Conservation (phyloP, 805 yeast species). For the Myxozyma neotropica region DNA sequence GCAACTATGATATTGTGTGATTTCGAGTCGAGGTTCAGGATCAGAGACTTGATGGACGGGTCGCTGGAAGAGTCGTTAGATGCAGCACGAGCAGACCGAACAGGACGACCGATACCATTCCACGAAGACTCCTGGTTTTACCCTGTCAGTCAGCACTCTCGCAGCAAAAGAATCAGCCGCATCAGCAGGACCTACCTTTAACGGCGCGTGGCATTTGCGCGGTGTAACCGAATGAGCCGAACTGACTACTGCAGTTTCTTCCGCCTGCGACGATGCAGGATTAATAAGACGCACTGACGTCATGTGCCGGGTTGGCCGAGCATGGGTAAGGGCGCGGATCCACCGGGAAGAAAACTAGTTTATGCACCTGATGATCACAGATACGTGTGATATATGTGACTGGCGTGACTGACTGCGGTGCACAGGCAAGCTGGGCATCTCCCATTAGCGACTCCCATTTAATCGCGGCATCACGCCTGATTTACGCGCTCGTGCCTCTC, state of each 20-base stretch:
- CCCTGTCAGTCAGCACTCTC: not conserved
- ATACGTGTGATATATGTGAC: not conserved
- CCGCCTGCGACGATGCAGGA: not conserved
- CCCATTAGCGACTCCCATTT: not conserved
- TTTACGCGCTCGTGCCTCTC: too few relatives aligned
- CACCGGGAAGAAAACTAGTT: not conserved
- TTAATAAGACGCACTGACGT: not conserved
- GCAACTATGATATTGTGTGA: slow-evolving; percentile 70
- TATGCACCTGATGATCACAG: not conserved
- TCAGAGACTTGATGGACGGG: slow-evolving; percentile 88
- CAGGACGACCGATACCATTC: slow-evolving; percentile 39
- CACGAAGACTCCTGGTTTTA: slow-evolving; percentile 41
- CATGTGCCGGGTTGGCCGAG: not conserved
- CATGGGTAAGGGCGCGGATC: slow-evolving; percentile 10
- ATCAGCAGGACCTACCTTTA: slow-evolving; percentile 15
- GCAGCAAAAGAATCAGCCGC: not conserved
- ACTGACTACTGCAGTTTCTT: not conserved
- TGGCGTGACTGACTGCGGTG: not conserved
- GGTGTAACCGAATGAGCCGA: not conserved
- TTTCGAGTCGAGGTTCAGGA: slow-evolving; percentile 76
- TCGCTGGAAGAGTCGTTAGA: slow-evolving; percentile 53
- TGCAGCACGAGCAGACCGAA: not conserved
- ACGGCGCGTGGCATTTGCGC: slow-evolving; percentile 32
- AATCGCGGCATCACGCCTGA: not conserved
- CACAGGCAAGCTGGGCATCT: not conserved